A percentile compares a stretch with the other conserved stretches of the same genome.
Conservation (phyloP, 148 eudicot genomes). For the Camellia granthamiana region DNA sequence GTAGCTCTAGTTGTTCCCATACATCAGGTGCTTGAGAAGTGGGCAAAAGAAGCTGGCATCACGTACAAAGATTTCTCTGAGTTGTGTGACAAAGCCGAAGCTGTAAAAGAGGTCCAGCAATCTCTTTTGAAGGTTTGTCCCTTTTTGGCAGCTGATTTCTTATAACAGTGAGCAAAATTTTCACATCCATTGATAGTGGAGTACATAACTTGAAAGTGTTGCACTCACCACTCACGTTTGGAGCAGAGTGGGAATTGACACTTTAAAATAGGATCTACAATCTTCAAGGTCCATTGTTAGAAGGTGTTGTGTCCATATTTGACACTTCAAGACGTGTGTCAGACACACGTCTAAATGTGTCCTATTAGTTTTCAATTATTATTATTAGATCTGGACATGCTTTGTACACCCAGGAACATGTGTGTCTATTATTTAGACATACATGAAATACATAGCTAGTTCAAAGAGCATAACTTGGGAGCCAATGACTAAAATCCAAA, state of each 20-base stretch:
- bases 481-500: too few species aligned
- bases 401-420: too few species aligned
- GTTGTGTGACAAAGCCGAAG: slow-evolving; percentile 71
- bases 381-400: too few species aligned
- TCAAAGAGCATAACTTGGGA: too few species aligned
- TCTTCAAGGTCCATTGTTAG: not conserved
- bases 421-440: too few species aligned
- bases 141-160: not conserved
- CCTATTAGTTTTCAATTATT: too few species aligned
- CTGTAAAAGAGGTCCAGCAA: slow-evolving; percentile 72
- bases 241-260: not conserved
- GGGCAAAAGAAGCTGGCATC: slow-evolving; percentile 75
- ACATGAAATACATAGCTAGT: too few species aligned
- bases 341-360: too few species aligned
- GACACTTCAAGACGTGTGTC: too few species aligned
- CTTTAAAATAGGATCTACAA: not conserved
- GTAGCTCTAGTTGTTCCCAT: slow-evolving; percentile 81
- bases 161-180: not conserved
- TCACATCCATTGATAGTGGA: too few species aligned
- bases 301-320: too few species aligned
- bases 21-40: slow-evolving; percentile 63
- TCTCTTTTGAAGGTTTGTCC: slow-evolving; percentile 69
- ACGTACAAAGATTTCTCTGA: slow-evolving; percentile 53
- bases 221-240: not conserved
- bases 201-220: not conserved